A percentile compares a stretch with the other conserved stretches of the same genome.
phyloP scores from a whole-genome alignment of 192 early-diverging fungal genomes.

The Spizellomyces sp. region DNA sequence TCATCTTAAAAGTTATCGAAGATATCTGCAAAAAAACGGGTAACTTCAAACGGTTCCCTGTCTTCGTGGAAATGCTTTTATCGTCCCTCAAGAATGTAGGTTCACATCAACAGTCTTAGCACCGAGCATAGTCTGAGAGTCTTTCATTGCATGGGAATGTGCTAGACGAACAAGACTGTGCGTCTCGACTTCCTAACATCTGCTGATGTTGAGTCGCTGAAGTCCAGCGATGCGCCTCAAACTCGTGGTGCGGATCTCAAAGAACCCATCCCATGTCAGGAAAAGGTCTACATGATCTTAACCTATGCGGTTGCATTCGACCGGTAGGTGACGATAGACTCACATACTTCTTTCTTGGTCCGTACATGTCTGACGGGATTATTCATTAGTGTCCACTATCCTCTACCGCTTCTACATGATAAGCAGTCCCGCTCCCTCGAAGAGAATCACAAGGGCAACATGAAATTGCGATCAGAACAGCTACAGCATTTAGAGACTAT shows the following conservation, averaged over 20 bases:
- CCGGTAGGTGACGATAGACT: slow-evolving; percentile 26
- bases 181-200: slow-evolving; percentile 37
- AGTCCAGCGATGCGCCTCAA: not conserved
- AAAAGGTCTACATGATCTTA: slow-evolving; percentile 51
- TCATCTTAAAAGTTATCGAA: slow-evolving; percentile 44
- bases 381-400: slow-evolving; percentile 53
- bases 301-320: slow-evolving; percentile 57
- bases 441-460: no score
- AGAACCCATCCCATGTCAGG: not conserved
- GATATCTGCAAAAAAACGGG: slow-evolving; percentile 58
- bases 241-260: not conserved
- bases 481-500: no score
- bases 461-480: no score
- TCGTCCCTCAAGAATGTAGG: slow-evolving; percentile 22
- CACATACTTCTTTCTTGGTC: not conserved
- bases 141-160: no score
- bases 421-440: no score
- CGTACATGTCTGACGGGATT: not conserved
- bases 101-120: no score
- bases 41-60: slow-evolving; percentile 55
- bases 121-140: no score
- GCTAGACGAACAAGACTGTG: slow-evolving; percentile 21
- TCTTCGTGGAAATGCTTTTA: slow-evolving; percentile 55
- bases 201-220: slow-evolving; percentile 30
- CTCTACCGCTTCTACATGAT: slow-evolving; percentile 37